Percentiles rank a stretch among this genome's conserved stretches.
Conservation (phyloP, 2,329 filamentous ascomycete genomes). For the Xylaria sp. region DNA sequence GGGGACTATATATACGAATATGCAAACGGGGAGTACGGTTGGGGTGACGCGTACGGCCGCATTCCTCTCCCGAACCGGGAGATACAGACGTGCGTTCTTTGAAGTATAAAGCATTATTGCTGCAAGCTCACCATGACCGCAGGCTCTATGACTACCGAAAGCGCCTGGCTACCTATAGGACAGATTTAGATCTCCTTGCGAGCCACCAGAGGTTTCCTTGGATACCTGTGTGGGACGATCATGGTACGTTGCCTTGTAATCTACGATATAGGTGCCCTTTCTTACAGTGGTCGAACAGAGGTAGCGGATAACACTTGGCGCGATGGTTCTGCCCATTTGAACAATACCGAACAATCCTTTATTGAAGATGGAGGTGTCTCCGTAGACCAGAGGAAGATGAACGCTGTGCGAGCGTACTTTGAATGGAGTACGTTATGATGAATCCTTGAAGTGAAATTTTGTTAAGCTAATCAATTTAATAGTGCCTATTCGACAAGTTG, state of each 20-base stretch:
- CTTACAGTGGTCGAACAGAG: constrained; percentile 42
- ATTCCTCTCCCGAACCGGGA: constrained; percentile 58
- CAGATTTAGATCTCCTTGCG: constrained; percentile 63
- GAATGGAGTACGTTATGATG: constrained; percentile 62
- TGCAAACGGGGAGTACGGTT: constrained; percentile 52
- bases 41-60: constrained; percentile 57
- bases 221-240: constrained; percentile 70
- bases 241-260: constrained; percentile 43
- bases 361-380: constrained; percentile 63
- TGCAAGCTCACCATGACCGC: constrained; percentile 13
- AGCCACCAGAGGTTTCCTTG: constrained; percentile 63
- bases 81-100: constrained; percentile 48
- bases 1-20: constrained; percentile 58
- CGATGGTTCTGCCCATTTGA: constrained; percentile 63
- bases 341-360: constrained; percentile 72
- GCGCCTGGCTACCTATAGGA: constrained; percentile 62
- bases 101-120: constrained; percentile 40
- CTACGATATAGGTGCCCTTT: too few species aligned
- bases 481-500: constrained; percentile 60
- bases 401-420: constrained; percentile 72
- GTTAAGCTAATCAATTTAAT: constrained; percentile 18
- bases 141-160: constrained; percentile 65
- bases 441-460: constrained; percentile 28
- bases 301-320: constrained; percentile 69
- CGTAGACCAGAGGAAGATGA: constrained; percentile 75